Conservation (phyloP, 2,329 filamentous ascomycete genomes). For the Sarocladium oryzae region DNA sequence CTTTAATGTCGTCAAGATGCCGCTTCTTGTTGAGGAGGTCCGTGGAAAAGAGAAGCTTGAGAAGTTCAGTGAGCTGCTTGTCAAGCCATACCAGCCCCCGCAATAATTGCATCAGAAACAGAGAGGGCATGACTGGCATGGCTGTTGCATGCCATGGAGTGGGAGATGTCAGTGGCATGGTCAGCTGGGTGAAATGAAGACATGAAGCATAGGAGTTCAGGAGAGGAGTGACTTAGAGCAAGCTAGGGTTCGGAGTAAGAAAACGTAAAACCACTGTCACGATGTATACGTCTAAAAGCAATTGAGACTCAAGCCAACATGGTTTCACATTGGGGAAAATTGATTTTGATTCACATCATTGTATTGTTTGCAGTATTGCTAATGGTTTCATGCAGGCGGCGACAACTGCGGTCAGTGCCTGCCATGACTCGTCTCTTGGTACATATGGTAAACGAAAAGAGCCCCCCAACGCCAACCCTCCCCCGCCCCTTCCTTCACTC, state of each 20-base stretch:
- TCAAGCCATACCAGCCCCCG: constrained; percentile 68
- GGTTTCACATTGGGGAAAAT: too few species aligned
- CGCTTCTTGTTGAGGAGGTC: constrained; percentile 89
- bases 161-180: too few species aligned
- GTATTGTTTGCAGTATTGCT: too few species aligned
- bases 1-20: constrained; percentile 99
- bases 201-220: constrained; percentile 6
- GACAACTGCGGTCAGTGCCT: neutral
- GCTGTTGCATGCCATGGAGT: neutral
- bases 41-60: constrained; percentile 90
- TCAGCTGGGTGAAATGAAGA: neutral
- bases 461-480: neutral
- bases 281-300: neutral
- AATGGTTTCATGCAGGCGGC: neutral
- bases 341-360: neutral
- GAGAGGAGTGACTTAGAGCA: constrained; percentile 13
- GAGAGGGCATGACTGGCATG: too few species aligned
- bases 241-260: constrained; percentile 5
- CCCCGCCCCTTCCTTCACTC: too few species aligned
- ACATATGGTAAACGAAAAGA: neutral
- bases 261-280: neutral
- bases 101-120: constrained; percentile 21
- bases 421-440: neutral
- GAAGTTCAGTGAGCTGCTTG: constrained; percentile 80
- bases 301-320: too few species aligned